A percentile compares a stretch with the other conserved stretches of the same genome.
Evolutionary conservation across 257 asterid genomes (phyloP).

Genomic region (Galeopsis tetrahit): DNA sequence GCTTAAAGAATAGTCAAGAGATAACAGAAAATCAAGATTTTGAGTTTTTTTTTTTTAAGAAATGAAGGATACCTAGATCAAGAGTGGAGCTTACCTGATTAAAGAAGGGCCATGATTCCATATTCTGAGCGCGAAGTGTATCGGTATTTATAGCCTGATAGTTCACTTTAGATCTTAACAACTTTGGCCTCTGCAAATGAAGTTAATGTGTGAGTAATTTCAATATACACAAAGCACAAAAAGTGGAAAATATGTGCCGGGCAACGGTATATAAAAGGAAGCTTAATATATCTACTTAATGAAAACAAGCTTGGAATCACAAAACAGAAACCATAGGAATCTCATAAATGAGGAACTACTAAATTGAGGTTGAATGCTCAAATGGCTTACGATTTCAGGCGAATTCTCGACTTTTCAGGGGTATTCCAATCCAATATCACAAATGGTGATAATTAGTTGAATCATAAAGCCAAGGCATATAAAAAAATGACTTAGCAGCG

Average conservation of each 20-base stretch:
- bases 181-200: slow-evolving; percentile 65
- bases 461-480: neutral
- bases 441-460: neutral
- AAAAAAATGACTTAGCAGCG: neutral
- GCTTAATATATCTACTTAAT: no score
- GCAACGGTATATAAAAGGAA: no score
- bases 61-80: neutral
- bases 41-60: neutral
- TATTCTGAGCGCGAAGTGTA: slow-evolving; percentile 74
- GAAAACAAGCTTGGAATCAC: neutral
- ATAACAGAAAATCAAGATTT: neutral
- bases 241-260: neutral
- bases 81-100: slow-evolving; percentile 51
- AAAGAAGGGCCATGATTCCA: slow-evolving; percentile 76
- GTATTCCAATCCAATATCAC: neutral
- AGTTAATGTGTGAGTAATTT: slow-evolving; percentile 18
- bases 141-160: slow-evolving; percentile 71
- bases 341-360: no score
- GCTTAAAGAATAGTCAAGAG: neutral
- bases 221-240: neutral
- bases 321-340: no score
- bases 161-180: slow-evolving; percentile 57
- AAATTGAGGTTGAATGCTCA: no score
- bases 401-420: neutral
- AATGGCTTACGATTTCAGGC: neutral